Base-by-base conservation (phyloP, 2,329 filamentous ascomycete genomes). In the Westerdykella aurantiaca region DNA sequence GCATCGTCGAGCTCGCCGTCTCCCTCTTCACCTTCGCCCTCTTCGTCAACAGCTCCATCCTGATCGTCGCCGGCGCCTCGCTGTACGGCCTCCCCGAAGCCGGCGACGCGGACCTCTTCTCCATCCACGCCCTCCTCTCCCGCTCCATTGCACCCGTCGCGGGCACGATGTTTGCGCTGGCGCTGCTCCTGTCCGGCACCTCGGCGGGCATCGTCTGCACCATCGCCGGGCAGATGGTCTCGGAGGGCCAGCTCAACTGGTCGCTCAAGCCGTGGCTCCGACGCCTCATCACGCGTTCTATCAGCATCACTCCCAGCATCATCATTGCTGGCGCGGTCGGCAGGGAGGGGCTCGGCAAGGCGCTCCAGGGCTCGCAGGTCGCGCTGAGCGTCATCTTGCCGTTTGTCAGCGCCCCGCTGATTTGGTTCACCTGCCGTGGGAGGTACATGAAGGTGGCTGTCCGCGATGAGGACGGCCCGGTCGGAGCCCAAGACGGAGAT, bases 161-260 rank as follows among this genome's bases (percentile, higher is more conserved):
- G 0, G 89, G 87, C 1, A 86, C 85, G 2, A 73, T 95, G n/a
- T 95, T 95, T 51, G 87, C 87, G 0, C 72, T 94, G 2, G 87
- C 88, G 0, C 72, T 95, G 1, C 76, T 95, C 0, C 78, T 94
- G 0, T 90, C 85, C 0, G 88, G 88, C 7, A 78, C 88, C 11
- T 87, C 83, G 0, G 88, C 88, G 0, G 88, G 88, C 5, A 87
- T 95, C 31, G 84, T 94, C 2, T 94, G 88, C 69, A 95, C 89
- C 1, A 93, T 95, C 53, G 80, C 88, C 0, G 88, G 88, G 0
- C 88, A 95, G 64, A 93, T 95, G 82, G 84, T 95, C 17, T 83
- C 81, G 49, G 88, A 94, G 64, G 88, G 88, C 6, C 86, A 88
- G 48, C 66, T 95, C 37, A 80, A 81, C 38, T 89, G 87, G 85